Base-by-base conservation (phyloP, 805 yeast species). In the Kazachstania bromeliacearum region DNA sequence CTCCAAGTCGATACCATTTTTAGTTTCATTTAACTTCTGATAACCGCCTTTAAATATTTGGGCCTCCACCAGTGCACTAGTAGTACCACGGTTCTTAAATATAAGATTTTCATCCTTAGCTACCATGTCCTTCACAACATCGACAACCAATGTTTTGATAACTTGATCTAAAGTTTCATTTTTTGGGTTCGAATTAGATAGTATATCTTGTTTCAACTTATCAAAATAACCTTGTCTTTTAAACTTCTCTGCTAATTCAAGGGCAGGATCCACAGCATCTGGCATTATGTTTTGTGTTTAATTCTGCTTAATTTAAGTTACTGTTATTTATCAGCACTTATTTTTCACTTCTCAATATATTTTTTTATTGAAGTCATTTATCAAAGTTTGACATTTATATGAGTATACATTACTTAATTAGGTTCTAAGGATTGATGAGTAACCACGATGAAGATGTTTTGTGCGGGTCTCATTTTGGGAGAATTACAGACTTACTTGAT, bases 221-320 rank as follows among this genome's bases (percentile, higher is more conserved):
- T 60, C 64, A 37, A 60, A 52, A 35, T 49, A 41, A 5, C 64
- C 64, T 26, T 53, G 48, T 28, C 44, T 51, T 32, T 60, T 60
- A 32, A 55, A 60, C 14, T 45, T 40, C 25, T 50, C 56, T 0
- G 54, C 57, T 5, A 57, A 28, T 6, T 43, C 47, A 18, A 47
- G 43, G 4, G 59, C 59, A 28, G 26, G 37, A 18, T 35, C 37
- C 19, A 22, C n/a, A 23, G 26, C 10, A n/a, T 23, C 26, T 10
- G 26, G 26, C 26, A 23, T 23, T 23, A 18, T 9, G 25, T n/a
- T 10, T 8, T 12, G 23, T 8, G 13, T 6, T 12, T 18, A 29
- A 8, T n/a, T 13, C 14, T 18, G 6, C 16, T 16, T 7, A n/a
- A 10, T n/a, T 9, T 29, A 9, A 6, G 13, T 16, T 7, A 30